Percentiles rank a stretch among this genome's conserved stretches.
Evolutionary conservation across 805 yeast species (phyloP).

Genomic region (Wickerhamomyces kurtzmanii): DNA sequence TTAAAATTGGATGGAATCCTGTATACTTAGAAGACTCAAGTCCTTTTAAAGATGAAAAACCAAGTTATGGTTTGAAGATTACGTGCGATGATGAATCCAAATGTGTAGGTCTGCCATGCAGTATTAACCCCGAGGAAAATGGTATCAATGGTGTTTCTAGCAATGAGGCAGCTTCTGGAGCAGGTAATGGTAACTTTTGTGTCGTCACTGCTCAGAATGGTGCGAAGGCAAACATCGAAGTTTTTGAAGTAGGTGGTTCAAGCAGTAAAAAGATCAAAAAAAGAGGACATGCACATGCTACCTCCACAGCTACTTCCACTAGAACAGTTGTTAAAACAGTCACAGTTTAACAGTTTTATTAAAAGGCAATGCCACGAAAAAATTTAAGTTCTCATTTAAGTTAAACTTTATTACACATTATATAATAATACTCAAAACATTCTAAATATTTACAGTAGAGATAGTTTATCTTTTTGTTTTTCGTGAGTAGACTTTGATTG

Average conservation of each 20-base stretch:
- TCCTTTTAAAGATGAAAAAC: conserved; percentile 45
- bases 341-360: too few species aligned
- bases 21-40: conserved; percentile 52
- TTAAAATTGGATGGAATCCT: conserved; percentile 90
- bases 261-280: background rate
- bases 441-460: too few species aligned
- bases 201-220: conserved; percentile 65
- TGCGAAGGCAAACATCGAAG: conserved; percentile 62
- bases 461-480: too few species aligned
- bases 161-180: conserved; percentile 31
- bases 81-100: conserved; percentile 60
- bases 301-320: too few species aligned
- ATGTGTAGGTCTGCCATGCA: conserved; percentile 76
- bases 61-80: conserved; percentile 63
- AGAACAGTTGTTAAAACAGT: too few species aligned
- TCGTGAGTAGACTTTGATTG: too few species aligned
- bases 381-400: too few species aligned
- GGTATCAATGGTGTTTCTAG: conserved; percentile 49
- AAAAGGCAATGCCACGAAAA: too few species aligned
- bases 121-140: conserved; percentile 60
- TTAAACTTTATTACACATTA: too few species aligned
- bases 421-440: too few species aligned
- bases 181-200: conserved; percentile 74
- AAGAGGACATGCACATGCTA: too few species aligned
- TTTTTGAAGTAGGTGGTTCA: conserved; percentile 31